A percentile compares a stretch with the other conserved stretches of the same genome.
Conservation (phyloP, 1,284 basidiomycete species). For the Bondarzewia mesenterica region DNA sequence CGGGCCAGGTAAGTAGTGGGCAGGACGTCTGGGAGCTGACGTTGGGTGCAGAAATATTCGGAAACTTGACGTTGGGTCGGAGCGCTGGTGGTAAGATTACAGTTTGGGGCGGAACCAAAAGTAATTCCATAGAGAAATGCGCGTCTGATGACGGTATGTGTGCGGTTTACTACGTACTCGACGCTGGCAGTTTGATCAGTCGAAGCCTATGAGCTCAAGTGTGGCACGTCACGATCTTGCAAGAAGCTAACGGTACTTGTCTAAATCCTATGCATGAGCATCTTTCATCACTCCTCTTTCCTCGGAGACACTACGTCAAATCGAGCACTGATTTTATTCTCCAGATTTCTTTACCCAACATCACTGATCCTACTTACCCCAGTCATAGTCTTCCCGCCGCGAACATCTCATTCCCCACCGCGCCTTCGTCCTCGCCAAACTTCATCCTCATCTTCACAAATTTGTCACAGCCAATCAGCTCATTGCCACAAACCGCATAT, state of each 20-base stretch:
- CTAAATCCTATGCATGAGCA: constrained; percentile 39
- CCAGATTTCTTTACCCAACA: constrained; percentile 37
- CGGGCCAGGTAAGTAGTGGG: constrained; percentile 34
- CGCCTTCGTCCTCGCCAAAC: constrained; percentile 33
- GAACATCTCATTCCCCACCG: constrained; percentile 39
- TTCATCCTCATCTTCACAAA: constrained; percentile 48
- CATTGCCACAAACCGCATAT: constrained; percentile 55
- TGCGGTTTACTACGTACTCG: too few relatives aligned
- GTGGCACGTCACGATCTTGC: too few relatives aligned
- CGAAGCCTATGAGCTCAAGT: too few relatives aligned
- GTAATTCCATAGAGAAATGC: constrained; percentile 45
- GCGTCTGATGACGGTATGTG: constrained; percentile 44
- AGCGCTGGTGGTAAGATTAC: constrained; percentile 39
- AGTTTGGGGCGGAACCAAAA: constrained; percentile 31
- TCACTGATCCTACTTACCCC: constrained; percentile 51
- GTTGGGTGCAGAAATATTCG: constrained; percentile 41
- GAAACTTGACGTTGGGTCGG: constrained; percentile 42
- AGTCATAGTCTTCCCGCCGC: constrained; percentile 73
- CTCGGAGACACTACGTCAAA: constrained; percentile 74
- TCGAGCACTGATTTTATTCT: constrained; percentile 72
- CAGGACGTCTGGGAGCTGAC: constrained; percentile 42
- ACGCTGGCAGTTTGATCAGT: too few relatives aligned
- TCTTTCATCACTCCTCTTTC: constrained; percentile 38
- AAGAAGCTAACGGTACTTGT: too few relatives aligned
- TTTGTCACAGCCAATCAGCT: constrained; percentile 27